A percentile compares a stretch with the other conserved stretches of the same genome.
Conservation (phyloP, 345 rosid species). For the Boechera divaricarpa region DNA sequence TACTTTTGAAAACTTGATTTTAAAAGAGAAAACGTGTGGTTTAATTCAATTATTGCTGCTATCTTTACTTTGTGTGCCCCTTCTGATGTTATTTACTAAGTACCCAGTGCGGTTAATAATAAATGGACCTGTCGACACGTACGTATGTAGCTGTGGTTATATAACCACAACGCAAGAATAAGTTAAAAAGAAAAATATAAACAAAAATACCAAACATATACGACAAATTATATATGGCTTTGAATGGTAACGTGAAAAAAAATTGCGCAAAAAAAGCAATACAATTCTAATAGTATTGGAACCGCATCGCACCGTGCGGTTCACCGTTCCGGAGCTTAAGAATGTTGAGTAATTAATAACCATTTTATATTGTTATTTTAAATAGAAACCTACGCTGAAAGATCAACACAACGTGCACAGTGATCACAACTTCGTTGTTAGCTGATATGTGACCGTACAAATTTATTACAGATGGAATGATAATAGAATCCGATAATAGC, state of each 20-base stretch:
- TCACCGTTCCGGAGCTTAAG: no score
- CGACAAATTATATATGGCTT: neutral
- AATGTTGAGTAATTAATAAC: neutral
- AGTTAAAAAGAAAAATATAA: no score
- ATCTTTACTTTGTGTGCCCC: conserved; percentile 1
- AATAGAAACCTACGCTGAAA: neutral
- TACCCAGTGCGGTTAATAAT: conserved; percentile 13
- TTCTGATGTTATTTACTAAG: neutral
- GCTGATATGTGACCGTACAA: neutral
- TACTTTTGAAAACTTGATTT: neutral
- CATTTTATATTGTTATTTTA: neutral
- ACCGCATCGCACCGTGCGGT: no score
- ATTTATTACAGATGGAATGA: neutral
- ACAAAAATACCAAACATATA: neutral
- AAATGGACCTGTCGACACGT: conserved; percentile 7
- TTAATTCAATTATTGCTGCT: neutral
- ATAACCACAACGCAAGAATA: neutral
- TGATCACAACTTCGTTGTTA: neutral
- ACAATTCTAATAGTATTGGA: no score
- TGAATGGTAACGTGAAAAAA: no score
- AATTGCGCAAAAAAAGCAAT: no score
- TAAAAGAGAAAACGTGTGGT: neutral
- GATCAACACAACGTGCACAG: neutral
- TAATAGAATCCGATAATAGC: neutral
- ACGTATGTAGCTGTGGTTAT: neutral